Base-by-base conservation (phyloP, 805 yeast species). In the Henningerozyma blattae region DNA sequence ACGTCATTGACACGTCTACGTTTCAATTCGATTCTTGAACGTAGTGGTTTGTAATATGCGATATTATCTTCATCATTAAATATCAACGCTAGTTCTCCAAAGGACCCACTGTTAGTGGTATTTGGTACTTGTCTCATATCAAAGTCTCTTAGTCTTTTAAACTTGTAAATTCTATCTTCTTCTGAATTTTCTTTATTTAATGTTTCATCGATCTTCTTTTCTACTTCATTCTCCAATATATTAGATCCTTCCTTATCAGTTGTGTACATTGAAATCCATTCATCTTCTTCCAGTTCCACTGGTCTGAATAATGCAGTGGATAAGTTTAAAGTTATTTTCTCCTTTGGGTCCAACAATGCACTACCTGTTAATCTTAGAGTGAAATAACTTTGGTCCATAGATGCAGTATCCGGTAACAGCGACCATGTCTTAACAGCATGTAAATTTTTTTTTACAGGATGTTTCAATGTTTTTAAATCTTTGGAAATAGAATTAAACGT, bases 361-460 rank as follows among this genome's bases (percentile, higher is more conserved):
- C 70, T 65, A 15, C 73, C 75, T 15, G 60, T 58, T 45, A 83
- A 72, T 53, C 77, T 81, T 28, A 84, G 61, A 22, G 75, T 65
- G 47, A 73, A 62, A 48, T 69, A 85, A 34, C 68, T 72, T 45
- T 83, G 77, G 57, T 91, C 98, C 70, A 85, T 67, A 68, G 82
- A 72, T n/a, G 89, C 76, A 8, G 91, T 75, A 56, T 91, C 96
- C 6, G 98, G 98, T 41, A 87, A 62, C 18, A 91, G 61, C 18
- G 79, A 77, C 84, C 86, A 83, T 2, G 85, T 67, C 39, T 67
- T 68, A 15, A 77, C 86, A 0, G 95, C 94, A 35, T 68, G 75
- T 33, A 85, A 59, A 36, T 71, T 64, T 49, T 70, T 78, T 60
- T 77, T 84, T 18, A 70, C 67, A 22, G 98, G 98, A 59, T 91